Base-by-base conservation (phyloP, 495 filamentous ascomycete species). In the Hypomontagnella monticulosa region DNA sequence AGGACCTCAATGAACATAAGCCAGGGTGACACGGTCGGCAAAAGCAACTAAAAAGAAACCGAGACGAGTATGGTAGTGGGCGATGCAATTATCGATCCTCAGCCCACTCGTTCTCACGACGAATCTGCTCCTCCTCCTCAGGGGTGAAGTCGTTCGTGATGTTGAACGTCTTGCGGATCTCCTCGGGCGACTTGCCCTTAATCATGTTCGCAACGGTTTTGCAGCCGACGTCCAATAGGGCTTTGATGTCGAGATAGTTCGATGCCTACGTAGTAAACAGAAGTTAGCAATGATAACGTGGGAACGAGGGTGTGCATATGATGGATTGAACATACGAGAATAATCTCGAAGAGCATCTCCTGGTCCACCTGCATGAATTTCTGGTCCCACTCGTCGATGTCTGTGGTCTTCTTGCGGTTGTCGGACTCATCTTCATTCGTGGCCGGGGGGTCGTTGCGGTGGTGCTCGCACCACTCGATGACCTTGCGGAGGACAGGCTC, bases 301-400 rank as follows among this genome's bases (percentile, higher is more conserved):
- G 34, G 19, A 18, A 46, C 30, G 1, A 20, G 42, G 18, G n/a
- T 12, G 11, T 11, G 10, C 41, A 11, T 14, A 4, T 14, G 15
- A n/a, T n/a, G 14, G 16, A n/a, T 19, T 27, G 9, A 27, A 86
- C 91, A 49, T 86, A 96, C 93, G 27, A 99, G 82, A 63, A 99
- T 99, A 73, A 99, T 98, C 82, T 99, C 95, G 63, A 99, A 99
- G 0, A 99, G 86, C 95, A 99, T 97, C 79, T 99, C 95, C 74
- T 99, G 95, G 73, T 99, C 95, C 7, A 99, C 95, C 78, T 98
- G 95, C 95, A 98, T 99, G 76, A 97, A 99, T 76, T 99, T 99
- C 77, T 97, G 95, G 69, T 99, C 95, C 95, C 95, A 99, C 79
- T 99, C 95, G 38, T 97, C 95, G 70, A 99, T 99, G 51, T 98